A percentile compares a stretch with the other conserved stretches of the same genome.
phyloP scores from a whole-genome alignment of 2,329 filamentous ascomycete genomes.

The Pseudogymnoascus sp. region DNA sequence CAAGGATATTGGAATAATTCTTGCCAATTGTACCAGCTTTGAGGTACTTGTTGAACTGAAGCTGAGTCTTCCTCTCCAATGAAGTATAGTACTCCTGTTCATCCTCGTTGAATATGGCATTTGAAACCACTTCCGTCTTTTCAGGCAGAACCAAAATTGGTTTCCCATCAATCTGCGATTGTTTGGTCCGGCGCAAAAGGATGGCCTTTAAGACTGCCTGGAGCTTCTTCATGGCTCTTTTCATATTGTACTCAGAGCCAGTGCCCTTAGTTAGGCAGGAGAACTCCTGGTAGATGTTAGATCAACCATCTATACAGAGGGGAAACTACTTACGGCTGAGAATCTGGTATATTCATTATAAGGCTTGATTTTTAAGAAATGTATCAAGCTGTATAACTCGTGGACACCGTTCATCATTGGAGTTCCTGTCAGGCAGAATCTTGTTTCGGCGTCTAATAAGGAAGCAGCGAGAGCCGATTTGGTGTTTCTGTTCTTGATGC shows the following conservation, averaged over 20 bases:
- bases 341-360: constrained; percentile 63
- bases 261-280: constrained; percentile 25
- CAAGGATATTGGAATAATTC: constrained; percentile 73
- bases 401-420: constrained; percentile 82
- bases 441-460: constrained; percentile 50
- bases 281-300: constrained; percentile 33
- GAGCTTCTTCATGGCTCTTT: constrained; percentile 58
- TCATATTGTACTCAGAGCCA: constrained; percentile 14
- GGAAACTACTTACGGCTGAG: constrained; percentile 36
- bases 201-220: constrained; percentile 72
- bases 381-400: constrained; percentile 70
- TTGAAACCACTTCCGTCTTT: constrained; percentile 53
- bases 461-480: constrained; percentile 54
- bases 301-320: not conserved
- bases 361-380: constrained; percentile 69
- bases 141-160: constrained; percentile 64
- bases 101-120: constrained; percentile 60
- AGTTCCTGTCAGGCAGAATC: constrained; percentile 72
- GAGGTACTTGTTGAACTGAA: constrained; percentile 72
- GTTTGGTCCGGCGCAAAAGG: constrained; percentile 76
- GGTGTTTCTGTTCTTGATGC: constrained; percentile 68
- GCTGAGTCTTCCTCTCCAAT: constrained; percentile 58
- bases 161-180: constrained; percentile 69
- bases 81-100: constrained; percentile 58
- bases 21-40: constrained; percentile 58